These are phyloP conservation scores for Vanilla planifolia DNA, from an alignment of 106 monocot species.

Conservation along the genomic window DNA sequence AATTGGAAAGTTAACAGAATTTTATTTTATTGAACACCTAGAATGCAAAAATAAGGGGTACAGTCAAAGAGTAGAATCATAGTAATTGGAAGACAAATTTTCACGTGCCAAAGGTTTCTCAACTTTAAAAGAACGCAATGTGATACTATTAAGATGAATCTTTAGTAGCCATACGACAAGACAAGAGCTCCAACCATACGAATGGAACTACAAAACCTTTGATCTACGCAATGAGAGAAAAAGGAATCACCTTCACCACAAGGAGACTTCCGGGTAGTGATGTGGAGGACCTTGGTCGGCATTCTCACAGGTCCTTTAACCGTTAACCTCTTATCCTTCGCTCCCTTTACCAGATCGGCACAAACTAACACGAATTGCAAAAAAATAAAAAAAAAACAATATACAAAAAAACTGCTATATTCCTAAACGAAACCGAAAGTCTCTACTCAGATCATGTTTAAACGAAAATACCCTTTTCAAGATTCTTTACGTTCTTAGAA, in stretches of 20 bases:
- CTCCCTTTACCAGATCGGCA: slow-evolving; percentile 68
- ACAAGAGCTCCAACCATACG: no score
- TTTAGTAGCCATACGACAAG: no score
- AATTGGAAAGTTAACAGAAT: no score
- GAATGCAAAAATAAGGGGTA: no score
- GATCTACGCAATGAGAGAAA: no score
- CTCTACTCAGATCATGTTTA: background rate
- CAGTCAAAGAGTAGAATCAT: no score
- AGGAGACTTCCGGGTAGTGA: slow-evolving; percentile 75
- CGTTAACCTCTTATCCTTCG: slow-evolving; percentile 49
- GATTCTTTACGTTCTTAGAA: slow-evolving; percentile 70
- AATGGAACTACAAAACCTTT: no score
- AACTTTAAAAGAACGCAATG: no score
- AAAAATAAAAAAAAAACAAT: background rate
- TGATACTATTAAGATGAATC: no score
- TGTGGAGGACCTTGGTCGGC: slow-evolving; percentile 72
- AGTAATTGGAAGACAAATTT: no score
- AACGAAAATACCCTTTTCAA: slow-evolving; percentile 50
- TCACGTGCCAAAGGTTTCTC: no score
- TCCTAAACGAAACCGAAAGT: background rate
- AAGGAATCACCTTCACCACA: slow-evolving; percentile 63
- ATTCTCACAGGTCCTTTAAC: slow-evolving; percentile 79
- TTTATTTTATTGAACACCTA: no score
- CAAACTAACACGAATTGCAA: slow-evolving; percentile 26
- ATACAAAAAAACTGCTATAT: background rate